Conservation (phyloP, 139 green algal genomes). For the Asterochloris sp. region DNA sequence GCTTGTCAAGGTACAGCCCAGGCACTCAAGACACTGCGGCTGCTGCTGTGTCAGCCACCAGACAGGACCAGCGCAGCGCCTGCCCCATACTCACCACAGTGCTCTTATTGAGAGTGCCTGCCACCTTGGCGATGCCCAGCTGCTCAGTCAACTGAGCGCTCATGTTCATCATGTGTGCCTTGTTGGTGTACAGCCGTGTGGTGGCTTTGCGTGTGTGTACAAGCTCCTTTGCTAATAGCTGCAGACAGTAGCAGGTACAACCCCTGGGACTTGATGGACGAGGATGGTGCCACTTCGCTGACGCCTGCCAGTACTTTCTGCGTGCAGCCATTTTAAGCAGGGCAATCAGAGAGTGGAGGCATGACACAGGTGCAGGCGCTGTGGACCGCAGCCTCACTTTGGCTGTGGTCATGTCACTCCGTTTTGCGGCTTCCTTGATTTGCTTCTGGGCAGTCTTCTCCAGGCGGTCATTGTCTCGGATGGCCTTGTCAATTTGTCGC, state of each 20-base stretch:
- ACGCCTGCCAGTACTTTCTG: no score
- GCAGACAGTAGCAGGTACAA: neutral
- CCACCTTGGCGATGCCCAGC: slow-evolving; percentile 60
- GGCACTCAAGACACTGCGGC: no score
- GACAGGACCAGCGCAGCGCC: no score
- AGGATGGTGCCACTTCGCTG: no score
- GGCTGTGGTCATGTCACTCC: slow-evolving; percentile 65
- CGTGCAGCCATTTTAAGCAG: neutral
- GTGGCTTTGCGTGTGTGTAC: slow-evolving; percentile 61
- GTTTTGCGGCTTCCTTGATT: slow-evolving; percentile 74
- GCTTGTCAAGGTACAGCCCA: no score
- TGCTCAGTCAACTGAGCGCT: slow-evolving; percentile 73
- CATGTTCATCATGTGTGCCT: slow-evolving; percentile 79
- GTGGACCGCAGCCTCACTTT: slow-evolving; percentile 17
- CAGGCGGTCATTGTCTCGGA: slow-evolving; percentile 65
- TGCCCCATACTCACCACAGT: slow-evolving; percentile 33
- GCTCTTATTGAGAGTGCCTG: slow-evolving; percentile 67
- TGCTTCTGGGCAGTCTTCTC: slow-evolving; percentile 72
- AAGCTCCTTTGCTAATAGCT: slow-evolving; percentile 71
- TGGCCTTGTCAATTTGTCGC: slow-evolving; percentile 5
- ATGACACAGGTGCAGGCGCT: neutral
- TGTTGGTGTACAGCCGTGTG: slow-evolving; percentile 70
- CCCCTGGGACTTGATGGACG: no score
- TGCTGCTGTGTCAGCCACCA: no score
- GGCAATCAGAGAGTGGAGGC: neutral